phyloP scores from a whole-genome alignment of 2,329 filamentous ascomycete species.

The Pseudogymnoascus sp. region DNA sequence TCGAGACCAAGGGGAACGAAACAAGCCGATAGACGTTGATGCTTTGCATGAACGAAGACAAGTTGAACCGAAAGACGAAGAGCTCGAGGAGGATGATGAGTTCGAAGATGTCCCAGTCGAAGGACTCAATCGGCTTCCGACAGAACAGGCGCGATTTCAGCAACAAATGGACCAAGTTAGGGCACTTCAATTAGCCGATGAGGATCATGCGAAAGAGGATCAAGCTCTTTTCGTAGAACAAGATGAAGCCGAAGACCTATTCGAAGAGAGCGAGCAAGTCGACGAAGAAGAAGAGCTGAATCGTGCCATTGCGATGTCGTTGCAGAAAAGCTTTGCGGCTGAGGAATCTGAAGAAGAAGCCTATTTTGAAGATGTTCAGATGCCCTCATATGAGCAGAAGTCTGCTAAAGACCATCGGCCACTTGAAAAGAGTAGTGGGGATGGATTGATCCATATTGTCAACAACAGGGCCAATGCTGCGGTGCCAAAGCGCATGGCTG shows the following conservation, averaged over 20 bases:
- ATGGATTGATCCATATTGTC: constrained; percentile 63
- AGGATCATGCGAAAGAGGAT: neutral
- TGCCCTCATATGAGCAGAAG: constrained; percentile 48
- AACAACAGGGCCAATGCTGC: constrained; percentile 63
- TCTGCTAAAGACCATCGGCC: constrained; percentile 43
- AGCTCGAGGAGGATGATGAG: constrained; percentile 57
- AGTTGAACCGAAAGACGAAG: constrained; percentile 45
- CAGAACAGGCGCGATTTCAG: constrained; percentile 9
- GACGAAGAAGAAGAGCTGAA: constrained; percentile 68
- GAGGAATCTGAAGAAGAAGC: constrained; percentile 28
- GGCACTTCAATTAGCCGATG: constrained; percentile 8
- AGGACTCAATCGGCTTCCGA: constrained; percentile 28
- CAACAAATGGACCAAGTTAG: neutral
- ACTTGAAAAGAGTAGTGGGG: constrained; percentile 42
- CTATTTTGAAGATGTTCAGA: constrained; percentile 42
- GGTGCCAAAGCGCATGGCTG: constrained; percentile 36
- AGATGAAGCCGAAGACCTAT: constrained; percentile 11
- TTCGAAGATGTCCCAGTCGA: constrained; percentile 31
- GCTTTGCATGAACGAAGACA: constrained; percentile 40
- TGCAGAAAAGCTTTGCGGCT: constrained; percentile 52
- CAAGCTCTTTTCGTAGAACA: constrained; percentile 22
- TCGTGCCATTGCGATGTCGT: constrained; percentile 75
- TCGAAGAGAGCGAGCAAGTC: constrained; percentile 43
- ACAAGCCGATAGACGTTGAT: constrained; percentile 91
- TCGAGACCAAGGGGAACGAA: constrained; percentile 66